Evolutionary conservation across 2,329 filamentous ascomycete genomes (phyloP).

Genomic region (Colletotrichum tofieldiae): DNA sequence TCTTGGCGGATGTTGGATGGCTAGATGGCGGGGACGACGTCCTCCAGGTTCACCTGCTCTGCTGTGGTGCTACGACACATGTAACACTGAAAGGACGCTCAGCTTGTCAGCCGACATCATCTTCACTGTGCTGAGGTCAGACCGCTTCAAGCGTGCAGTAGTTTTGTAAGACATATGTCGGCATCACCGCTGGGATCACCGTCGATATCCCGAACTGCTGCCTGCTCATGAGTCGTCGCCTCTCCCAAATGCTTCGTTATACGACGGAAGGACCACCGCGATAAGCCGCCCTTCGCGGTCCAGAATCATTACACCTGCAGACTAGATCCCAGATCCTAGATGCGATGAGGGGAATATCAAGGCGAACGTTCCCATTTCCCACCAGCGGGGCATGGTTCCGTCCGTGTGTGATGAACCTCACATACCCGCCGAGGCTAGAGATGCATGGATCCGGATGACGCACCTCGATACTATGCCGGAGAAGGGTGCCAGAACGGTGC

Average conservation of each 20-base stretch:
- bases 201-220: slow-evolving; percentile 11
- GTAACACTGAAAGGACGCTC: slow-evolving; percentile 9
- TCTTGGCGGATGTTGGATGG: slow-evolving; percentile 9
- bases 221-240: slow-evolving; percentile 5
- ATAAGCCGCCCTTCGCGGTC: slow-evolving; percentile 19
- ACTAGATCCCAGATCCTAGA: slow-evolving; percentile 35
- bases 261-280: background rate
- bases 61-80: background rate
- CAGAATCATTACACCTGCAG: slow-evolving; percentile 22
- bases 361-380: slow-evolving; percentile 11
- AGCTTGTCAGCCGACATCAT: slow-evolving; percentile 31
- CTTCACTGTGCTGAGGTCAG: slow-evolving; percentile 36
- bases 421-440: slow-evolving; percentile 45
- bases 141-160: slow-evolving; percentile 34
- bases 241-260: background rate
- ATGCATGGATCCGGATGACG: slow-evolving; percentile 43
- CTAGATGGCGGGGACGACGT: background rate
- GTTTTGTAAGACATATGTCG: slow-evolving; percentile 31
- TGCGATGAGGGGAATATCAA: slow-evolving; percentile 23
- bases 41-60: background rate
- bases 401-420: slow-evolving; percentile 43
- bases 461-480: slow-evolving; percentile 34
- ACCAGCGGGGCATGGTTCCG: slow-evolving; percentile 19
- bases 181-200: background rate
- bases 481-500: slow-evolving; percentile 10